Base-by-base conservation (phyloP, 2,329 filamentous ascomycete genomes). In the Cladorrhinum sp. region DNA sequence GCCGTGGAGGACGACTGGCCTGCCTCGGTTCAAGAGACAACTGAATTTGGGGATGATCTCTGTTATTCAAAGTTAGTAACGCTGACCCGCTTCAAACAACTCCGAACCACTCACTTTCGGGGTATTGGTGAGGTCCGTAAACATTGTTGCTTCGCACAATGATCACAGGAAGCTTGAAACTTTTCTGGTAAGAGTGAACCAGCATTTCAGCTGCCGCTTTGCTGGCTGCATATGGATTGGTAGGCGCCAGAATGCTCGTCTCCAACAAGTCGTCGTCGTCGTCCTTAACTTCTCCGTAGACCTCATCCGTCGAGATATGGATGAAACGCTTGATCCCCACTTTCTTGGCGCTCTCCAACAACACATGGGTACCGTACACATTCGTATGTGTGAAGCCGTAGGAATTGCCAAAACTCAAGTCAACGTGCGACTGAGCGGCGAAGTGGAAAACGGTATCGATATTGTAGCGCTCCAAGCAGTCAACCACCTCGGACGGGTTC, bases 41-140 rank as follows among this genome's bases (percentile, higher is more conserved):
- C 84, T 86, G 75, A 93, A 93, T 71, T 92, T 93, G 27, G 90
- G 89, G 57, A 93, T 93, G 64, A 93, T 90, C 78, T 93, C 89
- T 91, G 71, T 20, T 5, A 22, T 45, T 36, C 13, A 29, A 16
- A n/a, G 32, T 45, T n/a, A 55, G 24, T 32, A n/a, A 45, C 9
- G 3, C 16, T 25, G 12, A 48, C 20, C n/a, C 20, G 49, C 49
- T 20, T 20, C 12, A 12, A 41, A 22, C 10, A 18, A 24, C 36
- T 2, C 2, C 6, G 29, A 20, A 22, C 6, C 29, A 75, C 88
- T 74, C 76, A 92, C 90, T 92, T 76, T 93, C 90, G 0, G 90
- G 90, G 72, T 88, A 92, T 72, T 93, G 90, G 71, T 93, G 89
- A 22, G 91, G 91, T 0, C 91, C 91, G 69, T 93, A 95, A 27